Conservation (phyloP, 139 green algal species). For the Raphidocelis subcapitata region DNA sequence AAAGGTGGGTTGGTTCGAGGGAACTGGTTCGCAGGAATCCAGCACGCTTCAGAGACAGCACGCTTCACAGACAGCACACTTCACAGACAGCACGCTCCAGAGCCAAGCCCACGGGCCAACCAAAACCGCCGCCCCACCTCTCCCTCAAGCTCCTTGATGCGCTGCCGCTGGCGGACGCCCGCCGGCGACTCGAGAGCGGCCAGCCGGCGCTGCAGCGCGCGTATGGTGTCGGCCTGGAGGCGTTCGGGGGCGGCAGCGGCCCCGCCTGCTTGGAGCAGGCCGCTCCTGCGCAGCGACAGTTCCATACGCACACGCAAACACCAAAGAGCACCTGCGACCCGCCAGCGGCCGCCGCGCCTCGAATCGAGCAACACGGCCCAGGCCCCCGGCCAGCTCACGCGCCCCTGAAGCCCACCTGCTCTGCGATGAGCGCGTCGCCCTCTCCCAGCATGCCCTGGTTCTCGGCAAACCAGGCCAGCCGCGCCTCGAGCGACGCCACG, state of each 20-base stretch:
- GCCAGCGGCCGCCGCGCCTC: not conserved
- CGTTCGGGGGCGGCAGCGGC: no score
- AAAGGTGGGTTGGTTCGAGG: not conserved
- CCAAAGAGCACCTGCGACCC: not conserved
- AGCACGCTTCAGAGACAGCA: not conserved
- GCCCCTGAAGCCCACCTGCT: conserved; percentile 49
- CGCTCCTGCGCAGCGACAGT: not conserved
- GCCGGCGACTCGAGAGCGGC: not conserved
- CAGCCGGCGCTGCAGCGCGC: not conserved
- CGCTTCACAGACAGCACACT: not conserved
- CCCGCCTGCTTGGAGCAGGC: not conserved
- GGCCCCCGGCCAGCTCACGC: conserved; percentile 35
- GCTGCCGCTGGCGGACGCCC: not conserved
- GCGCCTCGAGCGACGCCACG: no score
- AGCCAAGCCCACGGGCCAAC: not conserved
- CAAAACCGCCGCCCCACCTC: not conserved
- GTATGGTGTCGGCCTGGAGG: not conserved
- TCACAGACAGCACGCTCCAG: not conserved
- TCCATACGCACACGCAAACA: not conserved
- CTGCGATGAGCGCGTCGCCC: conserved; percentile 42
- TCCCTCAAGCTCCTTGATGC: conserved; percentile 30
- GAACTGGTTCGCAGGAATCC: not conserved
- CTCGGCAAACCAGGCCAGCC: conserved; percentile 45
- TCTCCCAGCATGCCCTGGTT: conserved; percentile 62
- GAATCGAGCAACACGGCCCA: no score